Percentiles rank a stretch among this genome's conserved stretches.
phyloP scores from a whole-genome alignment of 306 rosid species.

The Cicer cuneatum region DNA sequence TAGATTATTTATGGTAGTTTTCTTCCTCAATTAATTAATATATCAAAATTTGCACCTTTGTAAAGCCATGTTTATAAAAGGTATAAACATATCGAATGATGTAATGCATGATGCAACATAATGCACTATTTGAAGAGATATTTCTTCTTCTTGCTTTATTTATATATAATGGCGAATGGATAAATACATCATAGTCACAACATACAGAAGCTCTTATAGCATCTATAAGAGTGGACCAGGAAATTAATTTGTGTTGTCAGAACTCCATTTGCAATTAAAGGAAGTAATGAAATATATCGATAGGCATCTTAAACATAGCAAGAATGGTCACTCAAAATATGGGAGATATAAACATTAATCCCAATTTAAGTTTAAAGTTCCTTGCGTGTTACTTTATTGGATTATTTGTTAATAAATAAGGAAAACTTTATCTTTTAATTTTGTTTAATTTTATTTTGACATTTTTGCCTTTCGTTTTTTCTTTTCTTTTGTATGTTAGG shows the following conservation, averaged over 20 bases:
- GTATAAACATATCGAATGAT: conserved; percentile 38
- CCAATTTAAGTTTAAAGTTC: conserved; percentile 27
- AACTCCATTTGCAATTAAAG: conserved; percentile 43
- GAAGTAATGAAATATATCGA: conserved; percentile 16
- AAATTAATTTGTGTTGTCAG: conserved; percentile 42
- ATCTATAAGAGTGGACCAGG: conserved; percentile 42
- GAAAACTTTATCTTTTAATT: neutral
- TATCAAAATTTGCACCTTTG: neutral
- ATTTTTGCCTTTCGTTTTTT: too few species aligned
- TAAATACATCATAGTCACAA: conserved; percentile 45
- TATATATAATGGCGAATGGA: conserved; percentile 41
- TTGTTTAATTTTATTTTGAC: neutral
- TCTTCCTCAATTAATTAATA: neutral
- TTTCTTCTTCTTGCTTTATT: conserved; percentile 36
- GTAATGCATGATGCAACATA: conserved; percentile 55
- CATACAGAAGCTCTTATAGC: conserved; percentile 41
- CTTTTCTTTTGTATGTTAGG: too few species aligned
- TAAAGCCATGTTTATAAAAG: conserved; percentile 30
- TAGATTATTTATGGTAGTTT: conserved; percentile 27
- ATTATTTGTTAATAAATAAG: neutral
- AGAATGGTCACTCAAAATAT: conserved; percentile 17
- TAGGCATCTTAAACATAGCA: neutral
- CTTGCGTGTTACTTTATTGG: neutral
- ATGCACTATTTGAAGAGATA: conserved; percentile 38
- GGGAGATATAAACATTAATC: neutral